Evolutionary conservation across 2,329 filamentous ascomycete species (phyloP).

Genomic region (Beauveria caledonica): DNA sequence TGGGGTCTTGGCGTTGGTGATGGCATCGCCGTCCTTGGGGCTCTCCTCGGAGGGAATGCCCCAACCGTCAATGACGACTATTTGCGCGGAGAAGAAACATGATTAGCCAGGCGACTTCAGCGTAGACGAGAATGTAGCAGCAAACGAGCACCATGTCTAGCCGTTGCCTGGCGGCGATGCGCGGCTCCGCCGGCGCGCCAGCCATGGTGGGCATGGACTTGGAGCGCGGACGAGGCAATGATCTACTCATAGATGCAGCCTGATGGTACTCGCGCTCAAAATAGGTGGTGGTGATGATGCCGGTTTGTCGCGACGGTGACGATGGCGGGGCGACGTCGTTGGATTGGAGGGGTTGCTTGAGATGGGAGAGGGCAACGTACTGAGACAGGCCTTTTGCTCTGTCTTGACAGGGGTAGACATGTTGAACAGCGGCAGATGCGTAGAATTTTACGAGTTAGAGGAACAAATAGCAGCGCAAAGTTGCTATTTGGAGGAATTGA

Average conservation of each 20-base stretch:
- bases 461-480: not conserved
- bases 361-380: conserved; percentile 37
- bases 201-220: not conserved
- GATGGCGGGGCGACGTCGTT: conserved; percentile 17
- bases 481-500: conserved; percentile 2
- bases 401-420: conserved; percentile 41
- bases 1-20: conserved; percentile 85
- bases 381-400: conserved; percentile 54
- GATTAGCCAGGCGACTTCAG: conserved; percentile 53
- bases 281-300: conserved; percentile 4
- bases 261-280: not conserved
- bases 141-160: conserved; percentile 35
- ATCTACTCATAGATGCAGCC: not conserved
- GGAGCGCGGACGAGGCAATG: not conserved
- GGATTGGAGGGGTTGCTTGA: conserved; percentile 20
- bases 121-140: conserved; percentile 46
- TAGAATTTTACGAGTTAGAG: conserved; percentile 1
- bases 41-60: conserved; percentile 75
- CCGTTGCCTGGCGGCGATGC: conserved; percentile 51
- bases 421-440: not conserved
- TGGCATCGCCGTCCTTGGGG: conserved; percentile 86
- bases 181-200: conserved; percentile 4
- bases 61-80: conserved; percentile 99
- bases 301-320: conserved; percentile 5
- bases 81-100: conserved; percentile 41